phyloP scores from a whole-genome alignment of 1,284 basidiomycete species.

The Coniferiporia weirii region DNA sequence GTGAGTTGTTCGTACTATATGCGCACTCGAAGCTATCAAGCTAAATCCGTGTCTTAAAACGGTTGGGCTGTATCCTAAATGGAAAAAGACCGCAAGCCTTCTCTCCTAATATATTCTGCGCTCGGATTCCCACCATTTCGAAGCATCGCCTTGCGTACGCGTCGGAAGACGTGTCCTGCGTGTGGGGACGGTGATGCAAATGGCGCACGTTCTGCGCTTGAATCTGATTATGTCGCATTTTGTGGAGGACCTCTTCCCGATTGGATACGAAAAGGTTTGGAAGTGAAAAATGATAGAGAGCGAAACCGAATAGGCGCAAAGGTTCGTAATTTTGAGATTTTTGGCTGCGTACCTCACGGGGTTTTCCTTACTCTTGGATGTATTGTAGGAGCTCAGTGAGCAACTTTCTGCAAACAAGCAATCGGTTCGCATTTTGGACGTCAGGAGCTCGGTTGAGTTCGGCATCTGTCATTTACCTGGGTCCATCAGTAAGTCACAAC shows the following conservation, averaged over 20 bases:
- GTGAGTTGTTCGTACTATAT: constrained; percentile 37
- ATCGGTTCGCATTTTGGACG: constrained; percentile 65
- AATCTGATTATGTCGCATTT: constrained; percentile 71
- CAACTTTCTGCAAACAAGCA: constrained; percentile 30
- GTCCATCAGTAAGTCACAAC: constrained; percentile 61
- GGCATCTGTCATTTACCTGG: constrained; percentile 79
- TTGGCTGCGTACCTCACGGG: neutral
- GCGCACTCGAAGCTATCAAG: neutral
- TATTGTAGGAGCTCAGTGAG: constrained; percentile 38
- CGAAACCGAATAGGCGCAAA: constrained; percentile 42
- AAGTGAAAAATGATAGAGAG: constrained; percentile 29
- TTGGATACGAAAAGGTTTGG: constrained; percentile 52
- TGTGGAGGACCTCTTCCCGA: constrained; percentile 68
- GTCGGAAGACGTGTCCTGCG: constrained; percentile 56
- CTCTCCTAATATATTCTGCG: constrained; percentile 70
- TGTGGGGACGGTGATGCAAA: constrained; percentile 42
- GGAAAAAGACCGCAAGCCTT: constrained; percentile 50
- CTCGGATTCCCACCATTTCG: constrained; percentile 71
- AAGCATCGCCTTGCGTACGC: constrained; percentile 71
- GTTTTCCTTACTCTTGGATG: constrained; percentile 15
- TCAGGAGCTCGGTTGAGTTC: constrained; percentile 78
- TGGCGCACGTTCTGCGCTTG: constrained; percentile 37
- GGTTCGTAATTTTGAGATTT: constrained; percentile 28
- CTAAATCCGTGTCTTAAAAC: neutral
- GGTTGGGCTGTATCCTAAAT: neutral